Conservation (phyloP, 768 basidiomycete species). For the Boletus sp. region DNA sequence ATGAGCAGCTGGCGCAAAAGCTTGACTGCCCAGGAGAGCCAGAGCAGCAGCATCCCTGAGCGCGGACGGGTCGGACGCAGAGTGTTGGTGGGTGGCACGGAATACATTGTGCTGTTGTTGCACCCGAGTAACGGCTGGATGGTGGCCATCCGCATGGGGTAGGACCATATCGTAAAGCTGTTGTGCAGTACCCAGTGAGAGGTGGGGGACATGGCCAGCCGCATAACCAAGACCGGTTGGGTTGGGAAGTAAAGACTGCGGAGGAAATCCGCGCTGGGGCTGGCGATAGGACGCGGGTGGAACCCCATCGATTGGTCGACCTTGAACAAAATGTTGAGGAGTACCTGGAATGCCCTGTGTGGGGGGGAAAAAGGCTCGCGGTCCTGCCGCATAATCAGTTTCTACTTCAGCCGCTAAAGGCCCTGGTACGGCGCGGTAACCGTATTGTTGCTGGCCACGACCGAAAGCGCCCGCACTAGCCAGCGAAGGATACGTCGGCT, state of each 20-base stretch:
- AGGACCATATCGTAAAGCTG: conserved; percentile 82
- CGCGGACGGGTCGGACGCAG: conserved; percentile 77
- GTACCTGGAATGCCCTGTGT: conserved; percentile 40
- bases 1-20: conserved; percentile 48
- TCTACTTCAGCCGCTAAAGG: conserved; percentile 23
- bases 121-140: conserved; percentile 68
- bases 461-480: conserved; percentile 44
- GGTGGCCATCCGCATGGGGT: conserved; percentile 47
- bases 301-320: conserved; percentile 49
- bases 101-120: conserved; percentile 79
- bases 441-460: conserved; percentile 53
- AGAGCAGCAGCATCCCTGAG: conserved; percentile 70
- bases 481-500: conserved; percentile 68
- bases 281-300: conserved; percentile 59
- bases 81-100: conserved; percentile 76
- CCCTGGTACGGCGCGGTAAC: conserved; percentile 45
- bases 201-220: conserved; percentile 57
- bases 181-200: conserved; percentile 72
- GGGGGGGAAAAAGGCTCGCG: conserved; percentile 53
- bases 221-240: conserved; percentile 55
- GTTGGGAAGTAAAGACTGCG: conserved; percentile 53
- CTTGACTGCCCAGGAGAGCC: conserved; percentile 57
- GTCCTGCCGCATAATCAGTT: conserved; percentile 58
- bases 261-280: conserved; percentile 55
- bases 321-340: conserved; percentile 48